Conservation (phyloP, 148 eudicot species). For the Diospyros lotus region DNA sequence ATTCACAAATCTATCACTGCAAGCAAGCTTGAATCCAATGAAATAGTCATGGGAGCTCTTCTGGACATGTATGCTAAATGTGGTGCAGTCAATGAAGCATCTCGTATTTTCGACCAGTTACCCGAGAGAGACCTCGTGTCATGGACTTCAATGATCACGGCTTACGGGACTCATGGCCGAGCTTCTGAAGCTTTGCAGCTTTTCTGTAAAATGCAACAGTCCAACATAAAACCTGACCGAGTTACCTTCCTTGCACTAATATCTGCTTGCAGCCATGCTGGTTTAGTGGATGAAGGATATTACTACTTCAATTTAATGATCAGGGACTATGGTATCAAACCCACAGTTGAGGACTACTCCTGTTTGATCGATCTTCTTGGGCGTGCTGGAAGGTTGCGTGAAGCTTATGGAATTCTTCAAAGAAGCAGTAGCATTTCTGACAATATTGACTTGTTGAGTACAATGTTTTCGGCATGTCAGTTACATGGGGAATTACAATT, state of each 20-base stretch:
- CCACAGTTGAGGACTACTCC: conserved; percentile 17
- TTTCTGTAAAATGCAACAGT: conserved; percentile 21
- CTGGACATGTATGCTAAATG: conserved; percentile 47
- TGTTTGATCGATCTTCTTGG: conserved; percentile 29
- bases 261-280: conserved; percentile 38
- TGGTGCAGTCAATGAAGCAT: conserved; percentile 39
- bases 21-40: conserved; percentile 20
- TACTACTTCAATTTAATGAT: conserved; percentile 28
- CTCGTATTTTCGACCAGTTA: conserved; percentile 24
- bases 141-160: conserved; percentile 44
- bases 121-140: conserved; percentile 36
- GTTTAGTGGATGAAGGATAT: conserved; percentile 37
- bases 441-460: conserved; percentile 29
- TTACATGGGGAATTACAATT: conserved; percentile 26
- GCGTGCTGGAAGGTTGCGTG: conserved; percentile 12
- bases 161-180: conserved; percentile 39
- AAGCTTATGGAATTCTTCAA: conserved; percentile 34
- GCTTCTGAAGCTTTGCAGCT: conserved; percentile 31
- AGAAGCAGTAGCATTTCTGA: conserved; percentile 16
- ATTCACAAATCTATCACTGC: conserved; percentile 29
- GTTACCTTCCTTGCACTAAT: conserved; percentile 36
- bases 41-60: conserved; percentile 38
- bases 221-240: conserved; percentile 30
- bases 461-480: conserved; percentile 35
- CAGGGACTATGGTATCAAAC: conserved; percentile 21